Evolutionary conservation across 352 stramenopile species (phyloP).

Genomic region (Pythium biforme): DNA sequence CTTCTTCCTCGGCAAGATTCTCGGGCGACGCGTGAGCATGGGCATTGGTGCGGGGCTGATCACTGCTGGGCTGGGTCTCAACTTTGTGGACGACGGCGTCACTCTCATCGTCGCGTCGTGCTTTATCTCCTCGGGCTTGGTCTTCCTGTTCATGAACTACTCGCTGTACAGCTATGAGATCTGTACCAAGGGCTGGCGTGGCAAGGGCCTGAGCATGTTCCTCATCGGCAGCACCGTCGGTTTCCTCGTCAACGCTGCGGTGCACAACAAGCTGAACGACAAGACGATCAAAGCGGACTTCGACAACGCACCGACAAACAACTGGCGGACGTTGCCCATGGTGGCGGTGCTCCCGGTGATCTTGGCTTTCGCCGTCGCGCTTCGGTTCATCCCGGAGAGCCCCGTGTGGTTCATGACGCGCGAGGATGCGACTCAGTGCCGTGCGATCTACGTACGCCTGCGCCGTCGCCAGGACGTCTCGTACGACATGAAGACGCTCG

Average conservation of each 20-base stretch:
- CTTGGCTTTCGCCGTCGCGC: constrained; percentile 46
- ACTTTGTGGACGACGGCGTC: constrained; percentile 55
- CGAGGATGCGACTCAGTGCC: constrained; percentile 51
- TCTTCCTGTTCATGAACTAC: constrained; percentile 75
- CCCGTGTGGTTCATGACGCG: constrained; percentile 61
- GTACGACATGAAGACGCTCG: constrained; percentile 52
- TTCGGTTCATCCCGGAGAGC: constrained; percentile 78
- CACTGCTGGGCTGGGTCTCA: constrained; percentile 45
- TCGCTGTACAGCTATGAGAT: constrained; percentile 85
- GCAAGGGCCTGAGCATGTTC: constrained; percentile 83
- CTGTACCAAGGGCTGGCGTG: constrained; percentile 84
- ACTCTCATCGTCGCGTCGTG: constrained; percentile 54
- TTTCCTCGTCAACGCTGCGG: constrained; percentile 57
- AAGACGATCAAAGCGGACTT: constrained; percentile 25
- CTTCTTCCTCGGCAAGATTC: constrained; percentile 51
- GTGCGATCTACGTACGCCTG: constrained; percentile 50
- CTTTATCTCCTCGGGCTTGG: constrained; percentile 52
- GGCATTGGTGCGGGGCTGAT: constrained; percentile 53
- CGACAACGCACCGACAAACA: constrained; percentile 43
- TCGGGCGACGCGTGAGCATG: constrained; percentile 66
- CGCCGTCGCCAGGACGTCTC: constrained; percentile 71
- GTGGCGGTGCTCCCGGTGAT: constrained; percentile 61
- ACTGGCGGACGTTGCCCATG: constrained; percentile 64
- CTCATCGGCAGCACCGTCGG: constrained; percentile 71
- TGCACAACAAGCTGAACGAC: constrained; percentile 57